Conservation (phyloP, 495 filamentous ascomycete genomes). For the Trichoderma reesei region DNA sequence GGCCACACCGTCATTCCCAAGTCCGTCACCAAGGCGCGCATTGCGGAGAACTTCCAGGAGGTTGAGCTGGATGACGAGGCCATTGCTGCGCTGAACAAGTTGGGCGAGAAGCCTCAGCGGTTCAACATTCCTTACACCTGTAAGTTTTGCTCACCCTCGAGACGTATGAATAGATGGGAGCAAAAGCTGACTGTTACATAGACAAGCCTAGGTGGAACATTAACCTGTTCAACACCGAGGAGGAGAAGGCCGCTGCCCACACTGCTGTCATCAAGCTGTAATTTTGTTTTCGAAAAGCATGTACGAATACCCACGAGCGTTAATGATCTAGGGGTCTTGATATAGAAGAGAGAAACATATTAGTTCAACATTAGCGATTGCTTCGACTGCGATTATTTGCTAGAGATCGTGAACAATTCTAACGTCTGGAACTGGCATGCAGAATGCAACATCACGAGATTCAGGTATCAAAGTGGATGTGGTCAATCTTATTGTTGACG, state of each 20-base stretch:
- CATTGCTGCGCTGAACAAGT: conserved; percentile 5
- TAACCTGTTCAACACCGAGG: conserved; percentile 7
- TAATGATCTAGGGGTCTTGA: no score
- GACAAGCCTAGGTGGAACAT: conserved; percentile 11
- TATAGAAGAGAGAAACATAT: no score
- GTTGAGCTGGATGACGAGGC: conserved; percentile 11
- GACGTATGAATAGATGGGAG: neutral
- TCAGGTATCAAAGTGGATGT: no score
- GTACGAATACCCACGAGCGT: neutral
- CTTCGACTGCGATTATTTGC: no score
- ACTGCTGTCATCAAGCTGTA: neutral
- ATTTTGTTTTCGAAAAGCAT: neutral
- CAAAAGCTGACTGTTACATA: conserved; percentile 14
- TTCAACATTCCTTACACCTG: conserved; percentile 22
- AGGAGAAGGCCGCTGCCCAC: conserved; percentile 5
- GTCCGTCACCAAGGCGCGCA: conserved; percentile 47
- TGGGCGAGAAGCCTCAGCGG: conserved; percentile 13
- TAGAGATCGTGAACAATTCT: no score
- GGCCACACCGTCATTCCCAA: conserved; percentile 60
- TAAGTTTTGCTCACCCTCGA: neutral
- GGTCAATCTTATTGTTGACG: no score
- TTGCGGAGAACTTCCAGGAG: conserved; percentile 43
- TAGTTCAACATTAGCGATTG: no score
- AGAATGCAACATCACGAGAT: no score
- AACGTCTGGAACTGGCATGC: no score